A percentile compares a stretch with the other conserved stretches of the same genome.
phyloP scores from a whole-genome alignment of 768 basidiomycete genomes.

The Hygrocybe punicea region DNA sequence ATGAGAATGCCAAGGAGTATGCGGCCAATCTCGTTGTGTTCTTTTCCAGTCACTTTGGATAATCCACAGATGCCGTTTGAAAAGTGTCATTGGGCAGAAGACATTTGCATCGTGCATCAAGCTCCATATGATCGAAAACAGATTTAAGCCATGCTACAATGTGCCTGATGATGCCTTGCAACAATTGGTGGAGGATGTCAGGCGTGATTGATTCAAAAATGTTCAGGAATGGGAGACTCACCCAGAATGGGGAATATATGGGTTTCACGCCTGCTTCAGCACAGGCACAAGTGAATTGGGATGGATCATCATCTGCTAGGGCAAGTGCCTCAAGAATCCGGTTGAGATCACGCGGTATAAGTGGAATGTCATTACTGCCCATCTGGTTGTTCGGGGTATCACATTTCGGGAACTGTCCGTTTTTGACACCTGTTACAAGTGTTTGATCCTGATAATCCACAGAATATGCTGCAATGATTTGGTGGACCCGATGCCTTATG shows the following conservation, averaged over 20 bases:
- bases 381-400: slow-evolving; percentile 14
- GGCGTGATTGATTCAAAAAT: slow-evolving; percentile 44
- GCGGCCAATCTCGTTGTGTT: slow-evolving; percentile 33
- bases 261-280: slow-evolving; percentile 23
- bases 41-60: slow-evolving; percentile 38
- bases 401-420: slow-evolving; percentile 30
- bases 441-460: slow-evolving; percentile 47
- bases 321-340: slow-evolving; percentile 16
- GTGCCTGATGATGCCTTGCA: slow-evolving; percentile 48
- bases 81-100: slow-evolving; percentile 35
- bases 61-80: slow-evolving; percentile 35
- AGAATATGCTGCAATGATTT: slow-evolving; percentile 40
- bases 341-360: slow-evolving; percentile 9
- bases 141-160: slow-evolving; percentile 34
- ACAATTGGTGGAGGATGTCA: slow-evolving; percentile 47
- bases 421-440: slow-evolving; percentile 29
- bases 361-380: slow-evolving; percentile 9
- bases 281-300: slow-evolving; percentile 16
- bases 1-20: slow-evolving; percentile 24
- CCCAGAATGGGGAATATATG: slow-evolving; percentile 40
- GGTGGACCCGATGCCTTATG: slow-evolving; percentile 25
- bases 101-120: slow-evolving; percentile 36
- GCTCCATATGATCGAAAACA: slow-evolving; percentile 23
- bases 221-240: slow-evolving; percentile 36
- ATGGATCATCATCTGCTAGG: slow-evolving; percentile 9